Evolutionary conservation across 371 early-diverging fungal genomes (phyloP), one percentile per base, ranked within the genome.

Genomic region (Umbelopsis sp.): DNA sequence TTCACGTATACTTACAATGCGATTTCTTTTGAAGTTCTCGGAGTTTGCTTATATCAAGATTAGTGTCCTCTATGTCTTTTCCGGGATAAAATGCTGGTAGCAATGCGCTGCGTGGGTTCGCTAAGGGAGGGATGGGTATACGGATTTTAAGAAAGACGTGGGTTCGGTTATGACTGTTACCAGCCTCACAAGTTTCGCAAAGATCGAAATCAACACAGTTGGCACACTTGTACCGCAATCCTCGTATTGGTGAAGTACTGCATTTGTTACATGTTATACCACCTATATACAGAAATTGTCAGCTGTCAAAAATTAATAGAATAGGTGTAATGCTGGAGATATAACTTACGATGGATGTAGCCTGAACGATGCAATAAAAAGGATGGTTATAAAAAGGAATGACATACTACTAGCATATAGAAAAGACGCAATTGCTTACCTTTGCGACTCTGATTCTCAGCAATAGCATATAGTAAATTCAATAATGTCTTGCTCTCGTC

Each of bases 181-280:
- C 89, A 16, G 84, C 87, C 73, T 97, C 97, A 74, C 97, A 98
- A 41, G 85, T 79, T 73, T 95, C 95, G 74, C 98, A 98, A n/a
- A 98, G 74, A 82, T 98, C 98, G 72, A 87, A 94, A 69, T 96
- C 96, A 50, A 92, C 89, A 70, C 98, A 98, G 69, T 97, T 95
- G 48, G 92, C 91, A 72, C 98, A 98, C 70, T 94, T 96, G 86
- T 91, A 97, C 5, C 98, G 90, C 38, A 90, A 80, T 1, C 98
- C 98, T 22, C 96, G 87, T 65, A 98, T 91, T 2, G 98, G 98
- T 46, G 90, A 85, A 50, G 86, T 84, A 12, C 87, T 86, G 73
- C 98, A 98, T 75, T 91, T 90, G 80, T 96, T 94, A 78, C 98
- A 98, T 24, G 96, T 93, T 18, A 96, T 94, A 5, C 96, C 94